Percentiles rank a stretch among this genome's conserved stretches.
phyloP scores from a whole-genome alignment of 1,284 basidiomycete species.

The Ganoderma sinense region DNA sequence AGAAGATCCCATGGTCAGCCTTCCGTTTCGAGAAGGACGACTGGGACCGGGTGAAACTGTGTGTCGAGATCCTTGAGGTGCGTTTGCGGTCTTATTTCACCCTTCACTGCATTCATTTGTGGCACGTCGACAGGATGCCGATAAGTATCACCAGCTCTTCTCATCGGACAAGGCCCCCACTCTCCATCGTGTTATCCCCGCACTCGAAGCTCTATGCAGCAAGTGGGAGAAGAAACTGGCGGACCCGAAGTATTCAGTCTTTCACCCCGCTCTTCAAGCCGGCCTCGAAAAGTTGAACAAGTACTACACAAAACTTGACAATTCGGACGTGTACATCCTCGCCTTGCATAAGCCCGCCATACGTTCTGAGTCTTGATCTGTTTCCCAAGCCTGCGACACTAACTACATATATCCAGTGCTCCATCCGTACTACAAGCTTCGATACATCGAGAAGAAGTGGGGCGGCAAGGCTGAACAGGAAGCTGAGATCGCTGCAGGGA shows the following conservation, averaged over 20 bases:
- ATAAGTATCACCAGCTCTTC: conserved; percentile 11
- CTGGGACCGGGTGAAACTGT: conserved; percentile 29
- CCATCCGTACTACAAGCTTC: conserved; percentile 33
- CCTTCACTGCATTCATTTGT: too few species aligned
- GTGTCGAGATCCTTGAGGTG: conserved; percentile 14
- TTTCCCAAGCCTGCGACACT: too few species aligned
- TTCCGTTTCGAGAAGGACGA: conserved; percentile 19
- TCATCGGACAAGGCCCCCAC: conserved; percentile 9
- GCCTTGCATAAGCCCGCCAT: conserved; percentile 8
- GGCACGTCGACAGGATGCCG: conserved; percentile 4
- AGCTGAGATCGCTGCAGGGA: conserved; percentile 10
- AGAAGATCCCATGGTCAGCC: conserved; percentile 34
- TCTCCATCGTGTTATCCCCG: conserved; percentile 32
- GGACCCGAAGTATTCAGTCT: conserved; percentile 25
- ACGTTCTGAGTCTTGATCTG: too few species aligned
- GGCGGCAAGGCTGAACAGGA: conserved; percentile 32
- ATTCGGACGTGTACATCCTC: conserved; percentile 33
- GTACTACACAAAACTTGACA: conserved; percentile 37
- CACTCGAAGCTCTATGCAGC: conserved; percentile 32
- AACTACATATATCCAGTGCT: neutral
- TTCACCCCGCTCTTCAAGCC: conserved; percentile 23
- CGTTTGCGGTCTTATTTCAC: neutral
- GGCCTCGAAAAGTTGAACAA: conserved; percentile 36
- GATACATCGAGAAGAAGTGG: conserved; percentile 33
- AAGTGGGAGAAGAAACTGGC: conserved; percentile 33